Evolutionary conservation across 306 rosid genomes (phyloP).

Genomic region (Gillenia trifoliata): DNA sequence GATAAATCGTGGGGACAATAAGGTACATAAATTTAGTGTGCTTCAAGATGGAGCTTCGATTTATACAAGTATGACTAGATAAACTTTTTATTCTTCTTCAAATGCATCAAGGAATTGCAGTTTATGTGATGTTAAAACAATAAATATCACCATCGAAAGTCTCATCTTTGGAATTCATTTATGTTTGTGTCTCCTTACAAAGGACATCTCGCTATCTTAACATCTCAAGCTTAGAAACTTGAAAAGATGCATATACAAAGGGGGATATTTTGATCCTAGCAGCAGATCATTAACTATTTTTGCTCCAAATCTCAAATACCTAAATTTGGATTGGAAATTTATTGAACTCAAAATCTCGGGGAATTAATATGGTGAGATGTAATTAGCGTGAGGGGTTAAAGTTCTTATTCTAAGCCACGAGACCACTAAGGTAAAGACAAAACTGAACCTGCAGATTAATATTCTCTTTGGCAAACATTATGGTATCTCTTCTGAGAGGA

Average conservation of each 20-base stretch:
- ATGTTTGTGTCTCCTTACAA: neutral
- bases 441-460: neutral
- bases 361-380: too few species aligned
- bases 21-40: neutral
- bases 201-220: neutral
- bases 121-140: neutral
- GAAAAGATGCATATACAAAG: neutral
- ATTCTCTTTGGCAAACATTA: neutral
- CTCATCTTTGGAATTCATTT: constrained; percentile 3
- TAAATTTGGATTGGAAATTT: neutral
- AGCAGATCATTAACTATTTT: neutral
- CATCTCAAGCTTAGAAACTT: neutral
- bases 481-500: neutral
- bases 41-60: too few species aligned
- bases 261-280: neutral
- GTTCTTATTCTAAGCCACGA: neutral
- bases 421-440: neutral
- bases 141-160: neutral
- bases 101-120: constrained; percentile 1
- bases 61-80: too few species aligned
- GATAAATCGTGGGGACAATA: neutral
- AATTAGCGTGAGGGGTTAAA: too few species aligned
- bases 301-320: neutral
- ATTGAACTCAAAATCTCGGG: neutral
- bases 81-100: too few species aligned